Percentiles rank a stretch among this genome's conserved stretches.
Evolutionary conservation across 345 rosid genomes (phyloP).

Genomic region (Hypericum perforatum): DNA sequence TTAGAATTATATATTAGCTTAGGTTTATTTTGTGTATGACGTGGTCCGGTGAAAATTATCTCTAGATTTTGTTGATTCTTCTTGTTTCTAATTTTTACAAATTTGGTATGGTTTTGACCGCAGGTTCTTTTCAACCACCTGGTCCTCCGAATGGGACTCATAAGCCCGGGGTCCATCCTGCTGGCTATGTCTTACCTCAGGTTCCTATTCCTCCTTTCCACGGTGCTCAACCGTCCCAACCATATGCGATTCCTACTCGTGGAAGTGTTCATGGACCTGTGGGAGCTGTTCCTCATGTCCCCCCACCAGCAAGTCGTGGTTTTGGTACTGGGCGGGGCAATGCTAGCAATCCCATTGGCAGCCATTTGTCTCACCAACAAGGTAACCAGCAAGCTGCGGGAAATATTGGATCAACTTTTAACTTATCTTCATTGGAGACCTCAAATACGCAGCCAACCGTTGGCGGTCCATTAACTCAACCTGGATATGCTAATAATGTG

Average conservation of each 20-base stretch:
- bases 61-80: too few species aligned
- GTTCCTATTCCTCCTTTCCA: slow-evolving; percentile 74
- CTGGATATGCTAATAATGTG: slow-evolving; percentile 80
- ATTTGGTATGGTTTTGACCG: slow-evolving; percentile 4
- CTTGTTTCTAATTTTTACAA: too few species aligned
- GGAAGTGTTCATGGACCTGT: slow-evolving; percentile 87
- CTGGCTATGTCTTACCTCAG: slow-evolving; percentile 79
- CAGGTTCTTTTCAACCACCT: slow-evolving; percentile 72
- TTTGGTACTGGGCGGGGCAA: slow-evolving; percentile 90
- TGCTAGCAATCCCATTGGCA: slow-evolving; percentile 64
- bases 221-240: slow-evolving; percentile 82
- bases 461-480: slow-evolving; percentile 87
- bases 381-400: slow-evolving; percentile 69
- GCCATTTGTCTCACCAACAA: slow-evolving; percentile 81
- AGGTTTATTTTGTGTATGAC: too few species aligned
- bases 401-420: slow-evolving; percentile 66
- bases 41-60: too few species aligned
- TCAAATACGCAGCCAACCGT: slow-evolving; percentile 89
- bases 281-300: slow-evolving; percentile 83
- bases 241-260: slow-evolving; percentile 90
- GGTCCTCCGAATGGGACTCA: slow-evolving; percentile 83
- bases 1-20: too few species aligned
- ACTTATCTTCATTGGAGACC: slow-evolving; percentile 65
- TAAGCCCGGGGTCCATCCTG: slow-evolving; percentile 82
- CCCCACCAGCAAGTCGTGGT: slow-evolving; percentile 77